phyloP scores from a whole-genome alignment of 768 basidiomycete genomes.

The Holtermannia corniformis region DNA sequence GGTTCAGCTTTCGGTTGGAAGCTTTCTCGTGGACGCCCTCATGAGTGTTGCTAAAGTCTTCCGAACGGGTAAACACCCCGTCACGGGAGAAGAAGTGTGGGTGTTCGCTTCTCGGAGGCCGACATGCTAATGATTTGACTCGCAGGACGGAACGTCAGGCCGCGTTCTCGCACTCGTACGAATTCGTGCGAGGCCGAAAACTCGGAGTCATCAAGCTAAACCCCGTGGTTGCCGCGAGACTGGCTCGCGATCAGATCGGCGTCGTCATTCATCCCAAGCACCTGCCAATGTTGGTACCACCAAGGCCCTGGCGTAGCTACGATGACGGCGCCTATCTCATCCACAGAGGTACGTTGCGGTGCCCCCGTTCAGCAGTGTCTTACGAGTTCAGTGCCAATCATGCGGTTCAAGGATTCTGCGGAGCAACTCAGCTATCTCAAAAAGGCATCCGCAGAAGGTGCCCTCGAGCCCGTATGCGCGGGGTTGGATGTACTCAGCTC shows the following conservation, averaged over 20 bases:
- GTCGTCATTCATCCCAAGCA: slow-evolving; percentile 81
- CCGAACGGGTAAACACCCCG: slow-evolving; percentile 50
- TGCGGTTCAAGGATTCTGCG: slow-evolving; percentile 84
- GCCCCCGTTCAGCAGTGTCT: not conserved
- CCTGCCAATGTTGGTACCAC: slow-evolving; percentile 88
- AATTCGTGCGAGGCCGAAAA: slow-evolving; percentile 85
- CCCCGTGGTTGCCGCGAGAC: slow-evolving; percentile 61
- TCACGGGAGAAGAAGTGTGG: slow-evolving; percentile 55
- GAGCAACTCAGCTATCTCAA: slow-evolving; percentile 74
- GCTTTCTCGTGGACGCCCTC: slow-evolving; percentile 68
- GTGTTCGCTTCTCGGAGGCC: slow-evolving; percentile 32
- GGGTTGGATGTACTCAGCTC: slow-evolving; percentile 81
- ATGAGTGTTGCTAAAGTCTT: slow-evolving; percentile 74
- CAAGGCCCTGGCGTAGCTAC: slow-evolving; percentile 71
- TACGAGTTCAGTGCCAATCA: slow-evolving; percentile 51
- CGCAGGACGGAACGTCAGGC: slow-evolving; percentile 67
- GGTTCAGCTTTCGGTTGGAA: slow-evolving; percentile 66
- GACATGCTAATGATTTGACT: slow-evolving; percentile 3
- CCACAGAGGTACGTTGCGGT: slow-evolving; percentile 53
- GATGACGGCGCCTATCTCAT: slow-evolving; percentile 75
- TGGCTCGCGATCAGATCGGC: slow-evolving; percentile 62
- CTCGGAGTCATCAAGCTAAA: slow-evolving; percentile 87
- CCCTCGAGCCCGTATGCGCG: slow-evolving; percentile 74
- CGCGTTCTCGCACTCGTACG: slow-evolving; percentile 84
- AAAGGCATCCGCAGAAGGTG: slow-evolving; percentile 61